Conservation (phyloP, 768 basidiomycete genomes). For the Mycena chlorophos region DNA sequence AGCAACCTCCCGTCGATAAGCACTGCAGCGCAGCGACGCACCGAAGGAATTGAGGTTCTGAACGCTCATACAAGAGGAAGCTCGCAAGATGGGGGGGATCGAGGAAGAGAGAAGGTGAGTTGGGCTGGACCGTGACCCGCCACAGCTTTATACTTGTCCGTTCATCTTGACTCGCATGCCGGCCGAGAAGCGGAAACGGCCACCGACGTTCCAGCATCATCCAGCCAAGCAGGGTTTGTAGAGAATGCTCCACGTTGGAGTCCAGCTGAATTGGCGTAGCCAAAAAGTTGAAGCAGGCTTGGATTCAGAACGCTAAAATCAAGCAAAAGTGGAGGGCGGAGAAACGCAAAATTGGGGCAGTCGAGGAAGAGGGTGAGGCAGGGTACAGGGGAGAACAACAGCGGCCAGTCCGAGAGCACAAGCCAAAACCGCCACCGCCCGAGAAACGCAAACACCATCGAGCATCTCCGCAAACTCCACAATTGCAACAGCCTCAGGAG, state of each 20-base stretch:
- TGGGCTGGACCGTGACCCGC: constrained; percentile 16
- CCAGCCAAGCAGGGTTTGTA: constrained; percentile 65
- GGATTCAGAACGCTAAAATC: constrained; percentile 76
- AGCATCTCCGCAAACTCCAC: constrained; percentile 19
- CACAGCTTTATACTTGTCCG: constrained; percentile 12
- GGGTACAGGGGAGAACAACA: constrained; percentile 18
- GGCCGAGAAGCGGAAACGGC: constrained; percentile 54
- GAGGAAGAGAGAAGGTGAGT: constrained; percentile 26
- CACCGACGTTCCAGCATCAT: constrained; percentile 70
- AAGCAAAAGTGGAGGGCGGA: constrained; percentile 77
- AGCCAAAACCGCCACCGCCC: constrained; percentile 12
- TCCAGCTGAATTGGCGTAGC: constrained; percentile 44
- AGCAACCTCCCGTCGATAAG: constrained; percentile 25
- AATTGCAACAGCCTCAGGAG: constrained; percentile 9
- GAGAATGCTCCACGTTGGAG: constrained; percentile 15
- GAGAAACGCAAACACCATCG: constrained; percentile 18
- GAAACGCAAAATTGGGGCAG: constrained; percentile 50
- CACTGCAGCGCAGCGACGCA: constrained; percentile 34
- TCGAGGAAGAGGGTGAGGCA: constrained; percentile 16
- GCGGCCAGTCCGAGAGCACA: neutral
- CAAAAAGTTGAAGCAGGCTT: constrained; percentile 76
- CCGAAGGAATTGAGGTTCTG: constrained; percentile 87
- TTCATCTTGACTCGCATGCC: constrained; percentile 27
- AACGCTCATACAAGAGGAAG: constrained; percentile 84
- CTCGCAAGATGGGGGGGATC: constrained; percentile 34